Evolutionary conservation across 1,284 basidiomycete genomes (phyloP).

Genomic region (Volvariella volvacea): DNA sequence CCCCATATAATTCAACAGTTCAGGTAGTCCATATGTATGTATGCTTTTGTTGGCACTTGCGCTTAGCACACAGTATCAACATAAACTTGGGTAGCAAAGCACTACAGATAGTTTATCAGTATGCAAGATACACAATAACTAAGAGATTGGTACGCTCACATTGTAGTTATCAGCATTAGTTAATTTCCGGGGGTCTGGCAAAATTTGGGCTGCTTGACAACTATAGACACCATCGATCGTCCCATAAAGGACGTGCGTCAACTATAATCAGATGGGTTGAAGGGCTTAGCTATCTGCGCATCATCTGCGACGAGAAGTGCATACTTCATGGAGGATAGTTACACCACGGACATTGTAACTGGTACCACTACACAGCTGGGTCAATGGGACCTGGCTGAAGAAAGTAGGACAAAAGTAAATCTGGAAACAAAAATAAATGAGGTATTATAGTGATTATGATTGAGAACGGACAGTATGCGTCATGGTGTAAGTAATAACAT

Average conservation of each 20-base stretch:
- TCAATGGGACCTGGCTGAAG: conserved; percentile 29
- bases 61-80: conserved; percentile 24
- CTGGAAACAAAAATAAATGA: conserved; percentile 11
- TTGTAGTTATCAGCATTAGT: conserved; percentile 35
- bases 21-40: too few relatives aligned
- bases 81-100: conserved; percentile 35
- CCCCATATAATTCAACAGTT: too few relatives aligned
- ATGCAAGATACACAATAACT: not conserved
- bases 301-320: not conserved
- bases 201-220: conserved; percentile 26
- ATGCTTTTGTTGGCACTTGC: too few relatives aligned
- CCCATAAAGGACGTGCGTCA: conserved; percentile 27
- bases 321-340: conserved; percentile 32
- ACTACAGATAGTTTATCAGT: conserved; percentile 15
- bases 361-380: conserved; percentile 28
- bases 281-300: not conserved
- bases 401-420: conserved; percentile 35
- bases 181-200: conserved; percentile 22
- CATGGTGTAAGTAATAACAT: conserved; percentile 33
- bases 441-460: not conserved
- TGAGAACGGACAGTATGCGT: conserved; percentile 25
- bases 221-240: conserved; percentile 31
- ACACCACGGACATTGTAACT: conserved; percentile 31
- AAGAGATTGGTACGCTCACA: conserved; percentile 20
- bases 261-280: not conserved